Evolutionary conservation across 768 basidiomycete species (phyloP).

Genomic region (Pleurotus platypus): DNA sequence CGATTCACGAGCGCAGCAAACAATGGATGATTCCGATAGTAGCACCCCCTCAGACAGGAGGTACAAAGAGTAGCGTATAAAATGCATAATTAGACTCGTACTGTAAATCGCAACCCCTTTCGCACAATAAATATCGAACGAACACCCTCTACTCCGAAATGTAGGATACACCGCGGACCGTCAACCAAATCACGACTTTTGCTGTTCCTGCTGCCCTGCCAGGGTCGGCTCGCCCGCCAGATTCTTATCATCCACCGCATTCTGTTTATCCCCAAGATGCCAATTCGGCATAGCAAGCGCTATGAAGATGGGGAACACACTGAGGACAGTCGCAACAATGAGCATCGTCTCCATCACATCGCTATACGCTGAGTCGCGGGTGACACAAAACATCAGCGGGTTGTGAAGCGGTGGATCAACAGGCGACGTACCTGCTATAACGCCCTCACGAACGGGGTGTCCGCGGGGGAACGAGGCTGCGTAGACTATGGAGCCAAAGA

Average conservation of each 20-base stretch:
- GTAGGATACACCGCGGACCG: too few relatives aligned
- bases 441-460: conserved; percentile 60
- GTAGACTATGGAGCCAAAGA: conserved; percentile 56
- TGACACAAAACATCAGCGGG: background rate
- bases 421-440: conserved; percentile 44
- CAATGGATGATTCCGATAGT: too few relatives aligned
- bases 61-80: too few relatives aligned
- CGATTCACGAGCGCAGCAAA: too few relatives aligned
- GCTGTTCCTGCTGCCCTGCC: background rate
- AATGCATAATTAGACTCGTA: too few relatives aligned
- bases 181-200: background rate
- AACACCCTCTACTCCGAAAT: too few relatives aligned
- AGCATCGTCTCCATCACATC: conserved; percentile 58
- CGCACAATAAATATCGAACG: too few relatives aligned
- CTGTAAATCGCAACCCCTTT: too few relatives aligned
- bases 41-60: too few relatives aligned
- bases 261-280: conserved; percentile 68
- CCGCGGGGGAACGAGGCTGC: conserved; percentile 46
- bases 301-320: conserved; percentile 55
- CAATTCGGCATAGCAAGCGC: conserved; percentile 62
- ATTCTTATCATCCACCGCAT: conserved; percentile 54
- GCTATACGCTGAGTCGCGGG: conserved; percentile 36
- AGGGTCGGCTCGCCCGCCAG: conserved; percentile 23
- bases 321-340: conserved; percentile 47
- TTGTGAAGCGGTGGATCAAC: background rate